phyloP scores from a whole-genome alignment of 129 eudicot species.

The Chrysanthemum lavandulifolium region DNA sequence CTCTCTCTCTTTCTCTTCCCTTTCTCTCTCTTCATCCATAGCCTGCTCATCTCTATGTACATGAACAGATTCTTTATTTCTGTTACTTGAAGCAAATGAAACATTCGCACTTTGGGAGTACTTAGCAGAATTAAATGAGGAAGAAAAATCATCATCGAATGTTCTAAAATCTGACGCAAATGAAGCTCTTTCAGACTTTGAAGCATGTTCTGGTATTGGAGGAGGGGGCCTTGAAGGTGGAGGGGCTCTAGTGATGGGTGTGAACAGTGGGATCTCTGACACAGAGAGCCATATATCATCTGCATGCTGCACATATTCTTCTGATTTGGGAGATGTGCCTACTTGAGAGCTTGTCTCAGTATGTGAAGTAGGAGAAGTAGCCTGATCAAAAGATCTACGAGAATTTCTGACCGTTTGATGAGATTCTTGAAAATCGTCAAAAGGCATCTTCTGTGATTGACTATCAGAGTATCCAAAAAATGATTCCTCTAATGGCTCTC shows the following conservation, averaged over 20 bases:
- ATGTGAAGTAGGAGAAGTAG: constrained; percentile 47
- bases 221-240: constrained; percentile 97
- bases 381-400: constrained; percentile 39
- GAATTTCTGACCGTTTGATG: constrained; percentile 41
- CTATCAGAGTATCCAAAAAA: constrained; percentile 50
- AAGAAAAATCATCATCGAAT: constrained; percentile 44
- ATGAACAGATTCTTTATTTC: constrained; percentile 52
- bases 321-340: constrained; percentile 52
- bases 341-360: constrained; percentile 44
- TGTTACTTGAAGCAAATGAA: constrained; percentile 24
- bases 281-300: constrained; percentile 84
- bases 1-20: constrained; percentile 55
- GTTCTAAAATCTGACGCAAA: constrained; percentile 46
- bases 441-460: constrained; percentile 48
- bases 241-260: constrained; percentile 77
- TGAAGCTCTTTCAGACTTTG: constrained; percentile 45
- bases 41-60: constrained; percentile 45
- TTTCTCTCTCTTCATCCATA: constrained; percentile 39
- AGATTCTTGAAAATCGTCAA: constrained; percentile 55
- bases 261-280: constrained; percentile 84
- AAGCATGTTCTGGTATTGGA: constrained; percentile 52
- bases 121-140: constrained; percentile 41
- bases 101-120: constrained; percentile 55
- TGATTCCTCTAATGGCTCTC: constrained; percentile 47
- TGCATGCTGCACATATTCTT: constrained; percentile 38